phyloP scores from a whole-genome alignment of 306 rosid genomes.

The Carpinus viminea region DNA sequence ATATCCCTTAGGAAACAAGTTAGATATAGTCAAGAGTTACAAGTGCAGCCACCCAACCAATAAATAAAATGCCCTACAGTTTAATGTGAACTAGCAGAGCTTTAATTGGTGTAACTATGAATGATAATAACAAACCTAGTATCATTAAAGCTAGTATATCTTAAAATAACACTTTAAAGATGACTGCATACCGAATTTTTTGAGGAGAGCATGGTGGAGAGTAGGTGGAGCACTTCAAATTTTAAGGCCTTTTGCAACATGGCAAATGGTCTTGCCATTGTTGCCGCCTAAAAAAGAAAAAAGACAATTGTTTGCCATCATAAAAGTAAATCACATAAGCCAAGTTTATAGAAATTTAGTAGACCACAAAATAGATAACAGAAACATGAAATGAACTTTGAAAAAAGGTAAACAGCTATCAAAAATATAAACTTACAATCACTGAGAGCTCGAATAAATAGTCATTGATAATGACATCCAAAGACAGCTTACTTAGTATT shows the following conservation, averaged over 20 bases:
- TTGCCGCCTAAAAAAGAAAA: conserved; percentile 50
- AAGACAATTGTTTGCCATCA: conserved; percentile 5
- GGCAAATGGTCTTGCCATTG: conserved; percentile 72
- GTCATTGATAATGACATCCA: conserved; percentile 44
- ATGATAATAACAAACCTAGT: background rate
- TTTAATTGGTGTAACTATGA: conserved; percentile 13
- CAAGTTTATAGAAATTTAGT: conserved; percentile 10
- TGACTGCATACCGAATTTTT: conserved; percentile 55
- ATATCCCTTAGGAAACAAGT: background rate
- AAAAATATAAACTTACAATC: conserved; percentile 58
- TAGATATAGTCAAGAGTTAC: background rate
- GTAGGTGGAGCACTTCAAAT: conserved; percentile 79
- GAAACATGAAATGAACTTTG: conserved; percentile 10
- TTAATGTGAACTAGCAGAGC: conserved; percentile 13
- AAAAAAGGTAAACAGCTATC: conserved; percentile 3
- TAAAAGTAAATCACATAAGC: background rate
- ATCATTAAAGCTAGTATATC: conserved; percentile 14
- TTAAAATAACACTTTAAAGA: conserved; percentile 10
- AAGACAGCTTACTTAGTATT: conserved; percentile 52
- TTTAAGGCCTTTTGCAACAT: conserved; percentile 71
- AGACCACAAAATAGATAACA: conserved; percentile 21
- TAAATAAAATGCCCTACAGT: conserved; percentile 15
- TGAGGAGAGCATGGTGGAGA: conserved; percentile 59
- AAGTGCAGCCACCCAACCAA: conserved; percentile 12
- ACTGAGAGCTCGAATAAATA: conserved; percentile 57